These are phyloP conservation scores for Globisporangium irregulare DNA, from an alignment of 352 stramenopile species.

Conservation along the genomic window DNA sequence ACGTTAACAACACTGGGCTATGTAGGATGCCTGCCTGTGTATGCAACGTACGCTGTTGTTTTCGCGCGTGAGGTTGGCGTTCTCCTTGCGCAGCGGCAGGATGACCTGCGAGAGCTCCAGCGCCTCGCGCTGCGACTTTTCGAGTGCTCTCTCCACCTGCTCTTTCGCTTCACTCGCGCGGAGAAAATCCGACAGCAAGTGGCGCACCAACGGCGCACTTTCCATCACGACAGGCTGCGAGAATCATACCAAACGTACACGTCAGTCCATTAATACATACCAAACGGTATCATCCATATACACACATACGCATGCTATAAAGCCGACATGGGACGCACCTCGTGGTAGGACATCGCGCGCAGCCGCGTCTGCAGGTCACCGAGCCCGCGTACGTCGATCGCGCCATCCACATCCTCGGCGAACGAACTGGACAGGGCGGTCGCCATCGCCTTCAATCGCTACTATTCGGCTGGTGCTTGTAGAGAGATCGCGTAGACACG, in stretches of 20 bases:
- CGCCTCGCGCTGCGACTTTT: slow-evolving; percentile 53
- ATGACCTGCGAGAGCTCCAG: slow-evolving; percentile 69
- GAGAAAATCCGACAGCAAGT: slow-evolving; percentile 57
- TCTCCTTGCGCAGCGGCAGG: slow-evolving; percentile 73
- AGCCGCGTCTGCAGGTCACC: slow-evolving; percentile 58
- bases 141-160: slow-evolving; percentile 38
- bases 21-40: neutral
- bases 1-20: too few relatives aligned
- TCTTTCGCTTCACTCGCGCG: slow-evolving; percentile 27
- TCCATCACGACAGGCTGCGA: slow-evolving; percentile 53
- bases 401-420: slow-evolving; percentile 28
- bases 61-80: slow-evolving; percentile 62
- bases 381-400: slow-evolving; percentile 45
- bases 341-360: slow-evolving; percentile 52
- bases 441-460: neutral
- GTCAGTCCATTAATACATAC: neutral
- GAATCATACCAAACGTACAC: neutral
- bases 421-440: slow-evolving; percentile 41
- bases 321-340: slow-evolving; percentile 21
- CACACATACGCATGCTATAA: neutral
- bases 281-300: slow-evolving; percentile 2
- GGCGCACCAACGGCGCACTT: slow-evolving; percentile 52
- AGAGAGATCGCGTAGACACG: neutral
- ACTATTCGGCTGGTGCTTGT: neutral
- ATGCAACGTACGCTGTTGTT: slow-evolving; percentile 64